Base-by-base conservation (phyloP, 805 yeast genomes). In the Zygosaccharomyces lentus region DNA sequence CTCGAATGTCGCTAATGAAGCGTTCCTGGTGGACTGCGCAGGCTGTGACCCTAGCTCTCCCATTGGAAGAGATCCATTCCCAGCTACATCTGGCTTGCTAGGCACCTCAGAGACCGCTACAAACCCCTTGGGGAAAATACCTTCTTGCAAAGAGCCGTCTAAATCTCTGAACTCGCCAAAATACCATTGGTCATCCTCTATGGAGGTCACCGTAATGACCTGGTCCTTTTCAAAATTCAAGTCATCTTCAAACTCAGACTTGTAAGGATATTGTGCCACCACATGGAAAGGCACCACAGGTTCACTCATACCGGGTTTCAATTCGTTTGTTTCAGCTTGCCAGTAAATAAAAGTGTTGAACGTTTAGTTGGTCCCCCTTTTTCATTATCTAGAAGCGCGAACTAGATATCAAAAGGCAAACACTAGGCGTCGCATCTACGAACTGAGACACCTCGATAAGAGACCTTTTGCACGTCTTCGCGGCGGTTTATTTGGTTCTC, bases 161-260 rank as follows among this genome's bases (percentile, higher is more conserved):
- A 48, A 25, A 49, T 70, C 76, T 2, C 57, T 59, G 55, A 76
- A 84, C 4, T 73, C 69, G 2, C 99, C 99, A 30, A 76, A 71
- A 61, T 78, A 84, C 98, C 98, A 93, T 52, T 90, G 96, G 6
- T 82, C 95, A 64, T 91, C 97, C 55, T 88, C 96, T 42, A 87
- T 73, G 31, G 78, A 80, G 4, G 82, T 80, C 21, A 91, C 96
- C 2, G 80, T 77, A 53, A 91, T 82, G 24, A 76, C 54, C 61
- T 85, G 88, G 16, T 85, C 90, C 5, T 71, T 77, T 0, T 65
- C 63, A 55, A 91, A 90, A 26, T 76, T 72, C 61, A 91, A 74
- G 64, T 91, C 99, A 62, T 93, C 98, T 23, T 81, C 87, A 52
- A 80, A 87, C 43, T 82, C 87, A 4, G 84, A 77, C 32, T 66